Percentiles rank a stretch among this genome's conserved stretches.
Conservation (phyloP, 2,329 filamentous ascomycete species). For the Epichloe glyceriae region DNA sequence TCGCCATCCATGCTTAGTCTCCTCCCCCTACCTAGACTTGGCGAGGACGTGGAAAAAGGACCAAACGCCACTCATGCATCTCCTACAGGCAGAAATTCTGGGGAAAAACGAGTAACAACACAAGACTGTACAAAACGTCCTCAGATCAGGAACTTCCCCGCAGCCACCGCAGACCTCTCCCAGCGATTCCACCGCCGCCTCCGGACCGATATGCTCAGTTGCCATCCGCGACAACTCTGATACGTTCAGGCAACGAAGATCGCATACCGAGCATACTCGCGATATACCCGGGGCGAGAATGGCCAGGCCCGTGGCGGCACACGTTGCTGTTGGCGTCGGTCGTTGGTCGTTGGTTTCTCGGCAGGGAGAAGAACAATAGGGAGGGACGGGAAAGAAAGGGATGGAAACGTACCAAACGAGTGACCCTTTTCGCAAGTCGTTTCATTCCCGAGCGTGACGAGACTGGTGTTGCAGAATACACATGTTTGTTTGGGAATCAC, state of each 20-base stretch:
- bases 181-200: slow-evolving; percentile 17
- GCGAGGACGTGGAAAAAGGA: neutral
- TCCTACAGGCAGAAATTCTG: too few relatives aligned
- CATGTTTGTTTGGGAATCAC: slow-evolving; percentile 28
- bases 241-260: slow-evolving; percentile 33
- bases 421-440: slow-evolving; percentile 28
- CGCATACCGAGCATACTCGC: slow-evolving; percentile 41
- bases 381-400: neutral
- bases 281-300: slow-evolving; percentile 42
- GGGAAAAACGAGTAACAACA: neutral
- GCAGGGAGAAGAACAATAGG: neutral
- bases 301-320: slow-evolving; percentile 39
- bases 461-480: slow-evolving; percentile 30
- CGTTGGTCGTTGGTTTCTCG: neutral
- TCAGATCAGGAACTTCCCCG: slow-evolving; percentile 27
- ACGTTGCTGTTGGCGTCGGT: slow-evolving; percentile 27
- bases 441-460: slow-evolving; percentile 21
- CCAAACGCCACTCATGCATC: too few relatives aligned
- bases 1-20: too few relatives aligned
- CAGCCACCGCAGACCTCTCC: slow-evolving; percentile 27
- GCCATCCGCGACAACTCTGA: slow-evolving; percentile 27
- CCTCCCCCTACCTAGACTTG: neutral
- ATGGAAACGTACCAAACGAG: slow-evolving; percentile 23
- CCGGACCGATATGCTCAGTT: slow-evolving; percentile 16
- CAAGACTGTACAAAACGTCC: neutral